Base-by-base conservation (phyloP, 2,329 filamentous ascomycete species). In the Paecilomyces niveus region DNA sequence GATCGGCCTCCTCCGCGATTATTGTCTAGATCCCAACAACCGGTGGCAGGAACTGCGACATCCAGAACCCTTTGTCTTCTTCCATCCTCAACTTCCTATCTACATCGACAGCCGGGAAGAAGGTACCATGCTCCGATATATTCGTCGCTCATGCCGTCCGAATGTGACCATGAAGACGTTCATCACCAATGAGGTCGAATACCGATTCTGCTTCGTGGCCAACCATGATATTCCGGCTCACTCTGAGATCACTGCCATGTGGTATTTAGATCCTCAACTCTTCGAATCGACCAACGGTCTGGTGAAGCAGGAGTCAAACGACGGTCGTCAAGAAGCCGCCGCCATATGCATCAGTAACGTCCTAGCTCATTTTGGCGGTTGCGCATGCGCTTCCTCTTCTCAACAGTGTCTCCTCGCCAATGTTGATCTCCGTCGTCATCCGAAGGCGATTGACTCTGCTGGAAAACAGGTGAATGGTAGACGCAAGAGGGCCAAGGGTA, bases 131-230 rank as follows among this genome's bases (percentile, higher is more conserved):
- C 86, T 94, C 58, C 89, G 94, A 52, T 97, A 94, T 70, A 86
- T 95, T n/a, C 86, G 94, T 58, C 85, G 93, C 64, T 97, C 94
- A 67, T 99, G 94, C 77, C 86, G 85, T 61, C 90, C 94, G 1
- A 99, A 97, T 68, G 85, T 94, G n/a, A 83, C 84, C 32, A 80
- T 97, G 66, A 92, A 94, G 70, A 95, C 92, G 0, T 89, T 92
- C 64, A 84, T 97, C 54, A 90, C 90, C 1, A 87, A 86, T 53
- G 82, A 83, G 3, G 87, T 86, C 1, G 88, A 93, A 63, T 96
- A 93, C 69, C 90, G 94, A 70, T 96, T 97, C 72, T 97, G 93
- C 84, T 87, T 97, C 62, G 85, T 96, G 59, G 92, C 91, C 66
- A 90, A 90, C 65, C 84, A 89, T 56, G 82, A 87, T 39, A 92